A percentile compares a stretch with the other conserved stretches of the same genome.
Conservation (phyloP, 2,329 filamentous ascomycete species). For the Cercospora zeae-maydis region DNA sequence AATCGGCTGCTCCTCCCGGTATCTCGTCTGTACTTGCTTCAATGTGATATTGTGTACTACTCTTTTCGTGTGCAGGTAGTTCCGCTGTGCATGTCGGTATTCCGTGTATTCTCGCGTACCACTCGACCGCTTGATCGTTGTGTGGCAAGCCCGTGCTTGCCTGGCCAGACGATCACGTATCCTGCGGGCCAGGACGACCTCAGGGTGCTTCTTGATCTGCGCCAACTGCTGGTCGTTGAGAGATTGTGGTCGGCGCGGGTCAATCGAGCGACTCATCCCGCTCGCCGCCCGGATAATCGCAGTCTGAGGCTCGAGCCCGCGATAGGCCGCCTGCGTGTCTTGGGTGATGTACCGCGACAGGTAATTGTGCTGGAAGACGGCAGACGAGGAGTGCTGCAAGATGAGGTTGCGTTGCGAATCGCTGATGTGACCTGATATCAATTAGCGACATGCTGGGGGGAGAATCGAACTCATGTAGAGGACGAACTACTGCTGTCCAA, state of each 20-base stretch:
- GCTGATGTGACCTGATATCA: background rate
- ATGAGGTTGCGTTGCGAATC: constrained; percentile 17
- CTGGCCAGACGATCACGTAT: background rate
- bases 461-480: background rate
- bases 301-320: constrained; percentile 4
- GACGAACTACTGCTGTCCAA: constrained; percentile 20
- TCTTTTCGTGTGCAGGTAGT: background rate
- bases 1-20: background rate
- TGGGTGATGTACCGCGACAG: constrained; percentile 17
- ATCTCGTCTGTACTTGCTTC: background rate
- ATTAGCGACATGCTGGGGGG: background rate
- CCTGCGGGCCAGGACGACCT: background rate
- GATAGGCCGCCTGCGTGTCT: constrained; percentile 19
- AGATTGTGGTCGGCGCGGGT: background rate
- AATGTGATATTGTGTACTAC: background rate
- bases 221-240: background rate
- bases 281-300: constrained; percentile 2
- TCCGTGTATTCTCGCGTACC: background rate
- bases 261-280: constrained; percentile 1
- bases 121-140: background rate
- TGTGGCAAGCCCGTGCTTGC: background rate
- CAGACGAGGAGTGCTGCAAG: constrained; percentile 14
- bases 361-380: constrained; percentile 20
- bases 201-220: background rate
- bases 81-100: background rate